Evolutionary conservation across 495 filamentous ascomycete species (phyloP), one percentile per base, ranked within the genome.

Genomic region (Aspergillus nidulans): DNA sequence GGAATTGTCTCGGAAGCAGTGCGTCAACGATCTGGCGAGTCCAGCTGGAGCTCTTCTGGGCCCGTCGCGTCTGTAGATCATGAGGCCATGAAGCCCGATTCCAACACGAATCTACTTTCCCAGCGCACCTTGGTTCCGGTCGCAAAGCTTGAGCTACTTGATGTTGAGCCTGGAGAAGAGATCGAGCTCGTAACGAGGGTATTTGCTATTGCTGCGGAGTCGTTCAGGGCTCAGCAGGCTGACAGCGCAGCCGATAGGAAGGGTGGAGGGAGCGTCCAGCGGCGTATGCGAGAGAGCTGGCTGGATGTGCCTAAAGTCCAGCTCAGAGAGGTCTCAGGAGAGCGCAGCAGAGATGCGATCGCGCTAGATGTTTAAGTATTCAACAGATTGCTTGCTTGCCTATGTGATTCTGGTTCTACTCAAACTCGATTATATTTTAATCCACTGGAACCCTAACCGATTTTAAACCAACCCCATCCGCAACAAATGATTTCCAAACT

Each of bases 401-500:
- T n/a, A n/a, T n/a, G n/a, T n/a, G n/a, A n/a, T n/a, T n/a, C n/a
- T n/a, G n/a, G n/a, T n/a, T n/a, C n/a, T n/a, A n/a, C n/a, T n/a
- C n/a, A n/a, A n/a, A n/a, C n/a, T n/a, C n/a, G n/a, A n/a, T n/a
- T n/a, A n/a, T n/a, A n/a, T n/a, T n/a, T n/a, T n/a, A n/a, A n/a
- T n/a, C n/a, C n/a, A n/a, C n/a, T n/a, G n/a, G n/a, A n/a, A n/a
- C n/a, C n/a, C n/a, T n/a, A n/a, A n/a, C n/a, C n/a, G n/a, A n/a
- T n/a, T n/a, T n/a, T 49, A 61, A 24, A 59, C 28, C 18, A 62
- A 58, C 5, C 62, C 57, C 64, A 67, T 63, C 15, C 56, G 23
- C 20, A 63, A 45, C 18, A 67, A 18, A 20, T 60, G 59, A 50
- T 78, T 78, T 24, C 74, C 73, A 32, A 73, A 67, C 52, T 75